Evolutionary conservation across 164 flowering plant species (phyloP).

Genomic region (Vitis amurensis): DNA sequence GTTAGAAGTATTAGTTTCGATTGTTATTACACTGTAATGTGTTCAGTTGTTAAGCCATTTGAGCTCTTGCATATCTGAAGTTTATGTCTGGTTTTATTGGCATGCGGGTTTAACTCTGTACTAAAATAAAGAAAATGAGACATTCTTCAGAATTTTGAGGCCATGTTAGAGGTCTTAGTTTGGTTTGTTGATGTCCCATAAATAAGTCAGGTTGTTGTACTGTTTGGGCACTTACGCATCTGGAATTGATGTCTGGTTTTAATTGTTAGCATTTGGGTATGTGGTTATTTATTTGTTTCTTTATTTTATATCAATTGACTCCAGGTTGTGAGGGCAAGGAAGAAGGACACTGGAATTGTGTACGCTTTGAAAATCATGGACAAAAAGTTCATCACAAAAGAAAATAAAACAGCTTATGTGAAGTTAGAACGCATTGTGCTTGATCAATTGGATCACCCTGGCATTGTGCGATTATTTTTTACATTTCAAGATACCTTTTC

Average conservation of each 20-base stretch:
- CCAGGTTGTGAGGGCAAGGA: conserved; percentile 94
- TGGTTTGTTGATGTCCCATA: too few species aligned
- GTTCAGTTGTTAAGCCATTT: not conserved
- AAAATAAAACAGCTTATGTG: conserved; percentile 95
- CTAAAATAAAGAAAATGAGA: too few species aligned
- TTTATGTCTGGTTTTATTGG: too few species aligned
- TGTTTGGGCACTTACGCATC: not conserved
- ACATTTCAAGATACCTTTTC: conserved; percentile 95
- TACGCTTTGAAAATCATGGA: conserved; percentile 99
- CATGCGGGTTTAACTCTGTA: too few species aligned
- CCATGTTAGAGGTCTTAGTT: too few species aligned
- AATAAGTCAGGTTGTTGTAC: too few species aligned
- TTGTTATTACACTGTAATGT: not conserved
- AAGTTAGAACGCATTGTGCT: conserved; percentile 96
- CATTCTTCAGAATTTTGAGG: too few species aligned
- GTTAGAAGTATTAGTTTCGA: not conserved
- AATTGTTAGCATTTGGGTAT: not conserved
- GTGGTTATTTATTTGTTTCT: not conserved
- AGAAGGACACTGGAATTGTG: conserved; percentile 84
- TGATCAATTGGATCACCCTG: conserved; percentile 97
- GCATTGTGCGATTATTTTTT: conserved; percentile 77
- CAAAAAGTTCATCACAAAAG: conserved; percentile 97
- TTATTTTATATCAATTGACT: not conserved
- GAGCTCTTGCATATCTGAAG: too few species aligned
- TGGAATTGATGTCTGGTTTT: not conserved